Percentiles rank a stretch among this genome's conserved stretches.
phyloP scores from a whole-genome alignment of 1,284 basidiomycete genomes.

The Ustilago vetiveriae region DNA sequence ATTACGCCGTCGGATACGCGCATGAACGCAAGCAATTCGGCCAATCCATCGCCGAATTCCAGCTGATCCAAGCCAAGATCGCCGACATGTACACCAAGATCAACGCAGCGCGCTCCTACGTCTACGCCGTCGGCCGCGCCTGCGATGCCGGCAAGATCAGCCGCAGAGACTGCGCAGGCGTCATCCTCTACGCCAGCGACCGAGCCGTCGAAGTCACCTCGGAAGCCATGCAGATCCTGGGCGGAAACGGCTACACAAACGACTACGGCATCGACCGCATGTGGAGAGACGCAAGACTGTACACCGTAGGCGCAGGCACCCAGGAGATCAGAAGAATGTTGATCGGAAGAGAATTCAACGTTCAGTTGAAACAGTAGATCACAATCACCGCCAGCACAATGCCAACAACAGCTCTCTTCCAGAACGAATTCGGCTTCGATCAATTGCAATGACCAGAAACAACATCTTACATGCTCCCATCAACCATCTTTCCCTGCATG shows the following conservation, averaged over 20 bases:
- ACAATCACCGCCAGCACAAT: no score
- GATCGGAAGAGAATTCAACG: conserved; percentile 55
- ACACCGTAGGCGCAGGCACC: conserved; percentile 60
- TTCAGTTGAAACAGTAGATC: neutral
- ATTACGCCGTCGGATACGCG: conserved; percentile 85
- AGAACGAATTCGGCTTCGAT: no score
- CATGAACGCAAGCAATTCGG: conserved; percentile 92
- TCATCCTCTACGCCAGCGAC: conserved; percentile 55
- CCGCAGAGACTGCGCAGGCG: conserved; percentile 70
- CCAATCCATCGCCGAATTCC: conserved; percentile 86
- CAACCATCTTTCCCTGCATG: no score
- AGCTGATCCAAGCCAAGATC: conserved; percentile 87
- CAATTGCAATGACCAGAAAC: no score
- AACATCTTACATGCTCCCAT: no score
- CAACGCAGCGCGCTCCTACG: conserved; percentile 86
- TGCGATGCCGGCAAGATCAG: conserved; percentile 51
- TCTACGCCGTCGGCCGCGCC: conserved; percentile 78
- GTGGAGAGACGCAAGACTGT: conserved; percentile 55
- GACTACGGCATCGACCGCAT: conserved; percentile 53
- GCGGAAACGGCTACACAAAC: conserved; percentile 56
- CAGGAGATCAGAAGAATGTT: conserved; percentile 62
- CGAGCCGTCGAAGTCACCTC: conserved; percentile 51
- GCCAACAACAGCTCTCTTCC: no score
- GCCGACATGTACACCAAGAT: conserved; percentile 95
- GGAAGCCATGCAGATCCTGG: conserved; percentile 58